Conservation (phyloP, 345 rosid species). For the Barbarea vulgaris region DNA sequence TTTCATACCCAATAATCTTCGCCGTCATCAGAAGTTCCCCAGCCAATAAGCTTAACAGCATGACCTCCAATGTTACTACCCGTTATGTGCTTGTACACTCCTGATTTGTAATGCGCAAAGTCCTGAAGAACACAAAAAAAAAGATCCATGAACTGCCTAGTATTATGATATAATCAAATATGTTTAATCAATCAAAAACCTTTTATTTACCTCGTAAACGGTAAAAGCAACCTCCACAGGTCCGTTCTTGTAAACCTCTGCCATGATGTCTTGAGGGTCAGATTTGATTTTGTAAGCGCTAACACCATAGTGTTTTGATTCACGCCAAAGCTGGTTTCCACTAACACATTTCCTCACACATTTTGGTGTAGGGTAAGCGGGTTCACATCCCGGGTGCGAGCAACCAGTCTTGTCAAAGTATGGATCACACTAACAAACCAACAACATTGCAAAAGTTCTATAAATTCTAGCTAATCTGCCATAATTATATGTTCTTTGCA, state of each 20-base stretch:
- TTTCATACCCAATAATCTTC: conserved; percentile 89
- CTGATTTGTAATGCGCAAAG: conserved; percentile 93
- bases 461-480: neutral
- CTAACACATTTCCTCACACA: conserved; percentile 76
- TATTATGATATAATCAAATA: neutral
- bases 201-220: conserved; percentile 71
- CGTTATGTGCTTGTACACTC: conserved; percentile 81
- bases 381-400: conserved; percentile 98
- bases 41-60: conserved; percentile 94
- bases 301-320: conserved; percentile 79
- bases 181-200: neutral
- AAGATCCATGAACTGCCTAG: conserved; percentile 6
- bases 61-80: conserved; percentile 84
- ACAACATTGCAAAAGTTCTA: conserved; percentile 11
- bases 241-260: conserved; percentile 79
- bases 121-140: conserved; percentile 60
- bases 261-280: conserved; percentile 73
- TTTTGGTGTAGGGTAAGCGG: conserved; percentile 83
- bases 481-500: neutral
- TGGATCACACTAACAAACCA: conserved; percentile 71
- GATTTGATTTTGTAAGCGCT: conserved; percentile 68
- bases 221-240: conserved; percentile 94
- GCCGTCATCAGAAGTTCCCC: conserved; percentile 94
- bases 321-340: conserved; percentile 72
- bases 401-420: conserved; percentile 87